Percentiles rank a stretch among this genome's conserved stretches.
Evolutionary conservation across 1,139 yeast genomes (phyloP).

Genomic region (Protomyces gravidus): DNA sequence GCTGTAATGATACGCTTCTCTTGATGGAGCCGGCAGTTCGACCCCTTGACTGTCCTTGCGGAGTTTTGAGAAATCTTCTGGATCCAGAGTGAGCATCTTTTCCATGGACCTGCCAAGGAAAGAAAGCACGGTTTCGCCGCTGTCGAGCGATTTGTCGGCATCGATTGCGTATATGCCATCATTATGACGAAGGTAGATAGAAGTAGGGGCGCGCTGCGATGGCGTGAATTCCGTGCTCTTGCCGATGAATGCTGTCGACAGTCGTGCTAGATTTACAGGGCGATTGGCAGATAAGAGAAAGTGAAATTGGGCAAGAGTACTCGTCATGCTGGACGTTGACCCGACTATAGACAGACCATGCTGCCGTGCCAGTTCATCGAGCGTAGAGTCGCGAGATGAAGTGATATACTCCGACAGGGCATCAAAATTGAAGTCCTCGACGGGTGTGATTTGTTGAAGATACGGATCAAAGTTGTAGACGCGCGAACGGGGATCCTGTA

Average conservation of each 20-base stretch:
- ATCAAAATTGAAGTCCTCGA: constrained; percentile 63
- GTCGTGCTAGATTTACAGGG: constrained; percentile 46
- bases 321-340: constrained; percentile 86
- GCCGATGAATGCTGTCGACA: constrained; percentile 47
- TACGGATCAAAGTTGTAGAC: constrained; percentile 65
- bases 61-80: constrained; percentile 46
- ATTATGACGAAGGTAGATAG: constrained; percentile 45
- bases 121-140: constrained; percentile 62
- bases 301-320: constrained; percentile 69
- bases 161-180: constrained; percentile 59
- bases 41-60: constrained; percentile 36
- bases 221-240: constrained; percentile 34
- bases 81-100: constrained; percentile 34
- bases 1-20: constrained; percentile 62
- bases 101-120: constrained; percentile 49
- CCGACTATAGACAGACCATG: constrained; percentile 54
- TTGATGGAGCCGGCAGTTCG: constrained; percentile 28
- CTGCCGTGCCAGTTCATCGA: constrained; percentile 50
- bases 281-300: constrained; percentile 59
- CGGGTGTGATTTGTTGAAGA: constrained; percentile 58
- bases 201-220: constrained; percentile 46
- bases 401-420: constrained; percentile 57
- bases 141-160: constrained; percentile 63
- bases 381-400: constrained; percentile 58
- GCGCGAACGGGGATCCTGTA: constrained; percentile 71